Percentiles rank a stretch among this genome's conserved stretches.
Evolutionary conservation across 106 monocot genomes (phyloP).

Genomic region (Dioscorea alata): DNA sequence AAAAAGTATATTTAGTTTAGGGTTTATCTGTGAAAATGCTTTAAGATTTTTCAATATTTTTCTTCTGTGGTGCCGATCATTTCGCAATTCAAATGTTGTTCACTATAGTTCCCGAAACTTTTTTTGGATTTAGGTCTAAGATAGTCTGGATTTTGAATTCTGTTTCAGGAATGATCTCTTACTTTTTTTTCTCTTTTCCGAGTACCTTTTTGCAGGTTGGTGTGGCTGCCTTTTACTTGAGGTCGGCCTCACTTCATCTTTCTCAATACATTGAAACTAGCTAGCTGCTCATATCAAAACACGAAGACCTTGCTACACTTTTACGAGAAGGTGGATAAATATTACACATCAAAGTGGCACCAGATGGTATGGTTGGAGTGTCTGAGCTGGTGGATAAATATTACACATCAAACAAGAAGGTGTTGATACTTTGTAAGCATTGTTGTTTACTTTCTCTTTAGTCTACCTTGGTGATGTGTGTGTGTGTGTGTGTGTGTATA

Average conservation of each 20-base stretch:
- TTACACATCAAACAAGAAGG: constrained; percentile 75
- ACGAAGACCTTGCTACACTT: constrained; percentile 89
- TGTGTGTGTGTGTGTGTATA: no score
- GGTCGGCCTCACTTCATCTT: constrained; percentile 90
- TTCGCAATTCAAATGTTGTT: not conserved
- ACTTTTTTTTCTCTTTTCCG: not conserved
- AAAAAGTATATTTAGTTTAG: not conserved
- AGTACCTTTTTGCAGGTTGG: constrained; percentile 54
- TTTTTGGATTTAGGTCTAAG: not conserved
- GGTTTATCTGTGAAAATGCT: not conserved
- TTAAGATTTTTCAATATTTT: not conserved
- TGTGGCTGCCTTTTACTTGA: constrained; percentile 95
- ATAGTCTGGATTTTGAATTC: not conserved
- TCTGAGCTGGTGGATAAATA: constrained; percentile 85
- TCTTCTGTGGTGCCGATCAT: not conserved
- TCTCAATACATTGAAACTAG: constrained; percentile 98
- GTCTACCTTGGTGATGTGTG: not conserved
- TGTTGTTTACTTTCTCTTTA: not conserved
- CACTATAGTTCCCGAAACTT: not conserved
- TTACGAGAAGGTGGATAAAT: constrained; percentile 78
- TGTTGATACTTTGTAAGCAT: constrained; percentile 4
- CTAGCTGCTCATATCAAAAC: constrained; percentile 98
- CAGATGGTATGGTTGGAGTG: constrained; percentile 91
- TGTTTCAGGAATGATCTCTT: not conserved
- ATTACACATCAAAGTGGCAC: constrained; percentile 73